Evolutionary conservation across 495 filamentous ascomycete genomes (phyloP).

Genomic region (Oidiodendron maius): DNA sequence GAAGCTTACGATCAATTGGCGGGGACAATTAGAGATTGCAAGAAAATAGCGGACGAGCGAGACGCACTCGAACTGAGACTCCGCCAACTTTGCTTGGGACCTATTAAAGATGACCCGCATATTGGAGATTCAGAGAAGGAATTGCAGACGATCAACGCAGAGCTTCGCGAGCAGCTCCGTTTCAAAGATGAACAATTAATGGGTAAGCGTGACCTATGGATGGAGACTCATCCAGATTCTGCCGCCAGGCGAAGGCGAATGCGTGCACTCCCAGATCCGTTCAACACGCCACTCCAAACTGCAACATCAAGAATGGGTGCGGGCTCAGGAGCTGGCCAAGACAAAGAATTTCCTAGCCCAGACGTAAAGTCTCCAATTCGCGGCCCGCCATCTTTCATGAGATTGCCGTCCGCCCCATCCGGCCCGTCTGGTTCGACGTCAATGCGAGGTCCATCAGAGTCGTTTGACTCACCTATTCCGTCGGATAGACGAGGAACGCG

Average conservation of each 20-base stretch:
- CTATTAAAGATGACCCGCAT: constrained; percentile 3
- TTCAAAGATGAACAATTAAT: constrained; percentile 20
- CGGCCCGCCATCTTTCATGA: too few relatives aligned
- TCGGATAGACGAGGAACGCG: too few relatives aligned
- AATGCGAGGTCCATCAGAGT: too few relatives aligned
- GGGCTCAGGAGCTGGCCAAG: too few relatives aligned
- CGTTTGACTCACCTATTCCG: too few relatives aligned
- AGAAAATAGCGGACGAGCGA: constrained; percentile 4
- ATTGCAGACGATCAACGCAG: background rate
- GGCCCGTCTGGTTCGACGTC: too few relatives aligned
- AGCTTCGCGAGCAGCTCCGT: constrained; percentile 4
- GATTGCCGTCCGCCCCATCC: too few relatives aligned
- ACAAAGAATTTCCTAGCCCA: too few relatives aligned
- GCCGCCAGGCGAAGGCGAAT: constrained; percentile 13
- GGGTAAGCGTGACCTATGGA: constrained; percentile 20
- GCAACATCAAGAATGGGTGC: too few relatives aligned
- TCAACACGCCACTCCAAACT: too few relatives aligned
- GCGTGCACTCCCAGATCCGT: constrained; percentile 11
- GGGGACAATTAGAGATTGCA: background rate
- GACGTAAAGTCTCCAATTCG: too few relatives aligned
- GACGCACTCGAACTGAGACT: constrained; percentile 3
- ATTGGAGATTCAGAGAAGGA: background rate
- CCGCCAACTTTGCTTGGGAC: constrained; percentile 3
- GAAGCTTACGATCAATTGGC: background rate
- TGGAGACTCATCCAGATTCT: constrained; percentile 10